These are phyloP conservation scores for Sugiyamaella mastotermitis DNA, from an alignment of 805 yeast species.

Conservation along the genomic window DNA sequence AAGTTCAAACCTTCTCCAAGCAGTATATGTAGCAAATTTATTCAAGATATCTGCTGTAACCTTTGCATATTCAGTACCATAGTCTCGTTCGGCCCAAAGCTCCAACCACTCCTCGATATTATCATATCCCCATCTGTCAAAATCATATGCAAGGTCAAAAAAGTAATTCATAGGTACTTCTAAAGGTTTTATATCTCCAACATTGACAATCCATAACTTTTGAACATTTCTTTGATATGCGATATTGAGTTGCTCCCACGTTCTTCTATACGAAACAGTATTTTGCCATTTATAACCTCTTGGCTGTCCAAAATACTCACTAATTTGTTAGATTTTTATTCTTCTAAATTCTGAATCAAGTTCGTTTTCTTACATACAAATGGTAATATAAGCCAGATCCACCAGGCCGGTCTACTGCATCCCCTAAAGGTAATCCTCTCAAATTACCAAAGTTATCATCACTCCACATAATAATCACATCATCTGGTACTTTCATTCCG, in stretches of 20 bases:
- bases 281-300: conserved; percentile 29
- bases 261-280: conserved; percentile 21
- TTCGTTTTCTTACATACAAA: too few species aligned
- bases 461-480: conserved; percentile 26
- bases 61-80: conserved; percentile 5
- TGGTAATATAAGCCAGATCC: conserved; percentile 31
- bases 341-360: too few species aligned
- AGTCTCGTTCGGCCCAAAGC: conserved; percentile 14
- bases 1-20: conserved; percentile 16
- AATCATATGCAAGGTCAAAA: conserved; percentile 19
- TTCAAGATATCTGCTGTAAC: conserved; percentile 11
- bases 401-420: conserved; percentile 24
- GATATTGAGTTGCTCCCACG: conserved; percentile 28
- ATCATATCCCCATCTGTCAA: conserved; percentile 10
- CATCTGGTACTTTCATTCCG: conserved; percentile 18
- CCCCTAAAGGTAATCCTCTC: conserved; percentile 24
- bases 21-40: conserved; percentile 9
- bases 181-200: conserved; percentile 27
- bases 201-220: conserved; percentile 27
- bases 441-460: conserved; percentile 30
- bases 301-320: conserved; percentile 29
- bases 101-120: conserved; percentile 9
- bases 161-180: conserved; percentile 25
- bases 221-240: conserved; percentile 23
- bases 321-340: too few species aligned